Evolutionary conservation across 345 rosid species (phyloP).

Genomic region (Acer negundo): DNA sequence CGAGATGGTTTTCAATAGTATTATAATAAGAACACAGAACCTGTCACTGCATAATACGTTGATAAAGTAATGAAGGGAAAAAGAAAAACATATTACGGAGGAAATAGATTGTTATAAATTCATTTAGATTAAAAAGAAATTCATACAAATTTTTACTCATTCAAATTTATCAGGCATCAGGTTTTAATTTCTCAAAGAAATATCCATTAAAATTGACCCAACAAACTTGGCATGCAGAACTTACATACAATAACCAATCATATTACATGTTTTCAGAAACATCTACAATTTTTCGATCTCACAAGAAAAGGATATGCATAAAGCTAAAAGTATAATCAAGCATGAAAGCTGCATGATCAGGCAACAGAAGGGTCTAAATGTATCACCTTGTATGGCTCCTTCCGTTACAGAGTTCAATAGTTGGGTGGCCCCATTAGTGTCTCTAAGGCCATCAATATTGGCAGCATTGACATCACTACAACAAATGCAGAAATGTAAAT

Average conservation of each 20-base stretch:
- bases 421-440: conserved; percentile 20
- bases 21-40: not conserved
- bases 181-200: not conserved
- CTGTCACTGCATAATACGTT: not conserved
- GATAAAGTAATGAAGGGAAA: not conserved
- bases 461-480: conserved; percentile 25
- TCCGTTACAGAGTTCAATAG: conserved; percentile 12
- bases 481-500: conserved; percentile 7
- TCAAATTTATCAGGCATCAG: not conserved
- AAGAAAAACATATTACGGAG: not conserved
- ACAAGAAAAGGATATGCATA: not conserved
- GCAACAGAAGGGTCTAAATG: conserved; percentile 1
- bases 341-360: not conserved
- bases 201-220: not conserved
- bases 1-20: not conserved
- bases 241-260: not conserved
- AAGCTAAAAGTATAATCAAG: not conserved
- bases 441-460: conserved; percentile 22
- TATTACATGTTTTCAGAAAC: not conserved
- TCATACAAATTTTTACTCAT: not conserved
- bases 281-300: not conserved
- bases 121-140: not conserved
- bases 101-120: not conserved
- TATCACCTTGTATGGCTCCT: conserved; percentile 26
- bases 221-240: not conserved